Evolutionary conservation across 768 basidiomycete genomes (phyloP).

Genomic region (Calvatia gigantea): DNA sequence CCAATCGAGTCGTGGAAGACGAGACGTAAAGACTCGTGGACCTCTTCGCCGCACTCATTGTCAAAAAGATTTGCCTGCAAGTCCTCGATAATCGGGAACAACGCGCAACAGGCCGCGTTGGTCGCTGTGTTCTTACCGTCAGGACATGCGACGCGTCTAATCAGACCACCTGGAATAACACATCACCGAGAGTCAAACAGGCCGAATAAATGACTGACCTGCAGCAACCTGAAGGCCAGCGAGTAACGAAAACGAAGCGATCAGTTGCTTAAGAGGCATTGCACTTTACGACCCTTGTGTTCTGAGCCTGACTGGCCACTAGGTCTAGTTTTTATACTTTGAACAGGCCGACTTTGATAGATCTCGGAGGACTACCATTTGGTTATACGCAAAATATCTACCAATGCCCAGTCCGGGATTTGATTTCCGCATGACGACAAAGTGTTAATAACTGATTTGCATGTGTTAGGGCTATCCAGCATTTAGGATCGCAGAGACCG

Average conservation of each 20-base stretch:
- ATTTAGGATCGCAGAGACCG: neutral
- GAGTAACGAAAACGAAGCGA: neutral
- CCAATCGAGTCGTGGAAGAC: conserved; percentile 42
- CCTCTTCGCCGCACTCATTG: conserved; percentile 27
- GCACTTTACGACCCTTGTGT: neutral
- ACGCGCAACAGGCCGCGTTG: conserved; percentile 31
- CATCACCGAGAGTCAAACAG: neutral
- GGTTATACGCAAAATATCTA: neutral
- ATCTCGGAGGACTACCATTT: neutral
- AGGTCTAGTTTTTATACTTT: neutral
- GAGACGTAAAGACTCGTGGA: conserved; percentile 22
- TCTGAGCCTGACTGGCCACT: neutral
- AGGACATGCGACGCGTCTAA: conserved; percentile 23
- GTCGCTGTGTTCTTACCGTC: conserved; percentile 25
- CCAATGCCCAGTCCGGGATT: neutral
- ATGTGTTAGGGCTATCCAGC: neutral
- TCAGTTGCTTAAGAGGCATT: neutral
- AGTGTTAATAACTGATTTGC: neutral
- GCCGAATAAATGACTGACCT: neutral
- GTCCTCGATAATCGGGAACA: conserved; percentile 37
- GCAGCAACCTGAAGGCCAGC: neutral
- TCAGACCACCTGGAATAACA: neutral
- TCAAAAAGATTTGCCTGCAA: conserved; percentile 32
- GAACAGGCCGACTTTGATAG: neutral
- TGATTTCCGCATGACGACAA: neutral